phyloP scores from a whole-genome alignment of 441 rosid genomes.

The Capsella rubella region DNA sequence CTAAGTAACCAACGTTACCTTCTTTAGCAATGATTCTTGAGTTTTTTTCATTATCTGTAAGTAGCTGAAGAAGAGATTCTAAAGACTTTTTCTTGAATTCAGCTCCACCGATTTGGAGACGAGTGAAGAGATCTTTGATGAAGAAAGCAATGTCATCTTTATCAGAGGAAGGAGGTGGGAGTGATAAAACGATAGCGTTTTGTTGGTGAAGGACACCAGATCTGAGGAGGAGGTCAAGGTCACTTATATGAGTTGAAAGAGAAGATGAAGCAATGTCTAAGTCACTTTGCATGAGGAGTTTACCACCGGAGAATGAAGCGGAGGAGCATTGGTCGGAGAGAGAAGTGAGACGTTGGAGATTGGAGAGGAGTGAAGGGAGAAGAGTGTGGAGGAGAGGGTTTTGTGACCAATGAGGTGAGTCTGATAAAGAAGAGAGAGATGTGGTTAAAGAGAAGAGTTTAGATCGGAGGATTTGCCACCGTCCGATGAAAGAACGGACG shows the following conservation, averaged over 20 bases:
- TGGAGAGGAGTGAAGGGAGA: conserved; percentile 69
- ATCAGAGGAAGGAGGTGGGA: conserved; percentile 58
- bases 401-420: conserved; percentile 73
- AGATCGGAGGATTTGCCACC: conserved; percentile 73
- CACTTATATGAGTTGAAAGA: conserved; percentile 62
- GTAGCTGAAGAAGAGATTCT: conserved; percentile 70
- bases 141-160: conserved; percentile 66
- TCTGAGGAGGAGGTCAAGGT: conserved; percentile 75
- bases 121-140: conserved; percentile 73
- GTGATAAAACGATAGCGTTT: conserved; percentile 72
- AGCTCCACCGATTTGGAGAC: conserved; percentile 73
- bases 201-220: conserved; percentile 85
- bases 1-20: conserved; percentile 69
- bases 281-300: conserved; percentile 87
- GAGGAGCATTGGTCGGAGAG: conserved; percentile 67
- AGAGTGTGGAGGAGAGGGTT: conserved; percentile 79
- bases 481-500: conserved; percentile 72
- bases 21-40: conserved; percentile 63
- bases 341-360: conserved; percentile 74
- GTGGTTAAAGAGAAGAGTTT: conserved; percentile 67
- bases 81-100: conserved; percentile 82
- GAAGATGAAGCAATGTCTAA: conserved; percentile 77
- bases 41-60: conserved; percentile 62
- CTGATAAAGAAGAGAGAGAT: conserved; percentile 61
- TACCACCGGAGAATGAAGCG: conserved; percentile 67